Conservation (phyloP, 805 yeast genomes). For the Nakazawaea anatomiae region DNA sequence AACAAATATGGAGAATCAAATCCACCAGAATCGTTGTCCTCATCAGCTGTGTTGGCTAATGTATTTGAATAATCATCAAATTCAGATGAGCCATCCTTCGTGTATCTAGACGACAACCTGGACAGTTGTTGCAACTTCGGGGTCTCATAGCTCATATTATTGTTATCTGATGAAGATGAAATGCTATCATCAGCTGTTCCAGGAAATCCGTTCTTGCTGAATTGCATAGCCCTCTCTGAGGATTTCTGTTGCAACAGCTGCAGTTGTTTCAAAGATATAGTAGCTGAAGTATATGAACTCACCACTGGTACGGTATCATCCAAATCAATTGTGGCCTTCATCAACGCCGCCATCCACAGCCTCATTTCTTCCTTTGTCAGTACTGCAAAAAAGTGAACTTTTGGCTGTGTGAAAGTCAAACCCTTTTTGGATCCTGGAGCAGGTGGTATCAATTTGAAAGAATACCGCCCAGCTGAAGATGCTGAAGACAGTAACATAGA, state of each 20-base stretch:
- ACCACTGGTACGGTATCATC: constrained; percentile 91
- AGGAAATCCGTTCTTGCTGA: constrained; percentile 33
- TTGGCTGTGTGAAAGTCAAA: constrained; percentile 92
- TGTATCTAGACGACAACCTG: constrained; percentile 14
- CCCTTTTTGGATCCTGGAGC: constrained; percentile 97
- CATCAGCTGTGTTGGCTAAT: not conserved
- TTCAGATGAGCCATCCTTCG: constrained; percentile 32
- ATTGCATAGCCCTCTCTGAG: constrained; percentile 44
- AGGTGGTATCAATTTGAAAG: constrained; percentile 92
- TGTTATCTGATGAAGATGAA: constrained; percentile 4
- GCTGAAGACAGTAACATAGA: constrained; percentile 89
- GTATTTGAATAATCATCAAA: constrained; percentile 11
- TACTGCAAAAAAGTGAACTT: constrained; percentile 93
- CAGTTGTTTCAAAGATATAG: constrained; percentile 81
- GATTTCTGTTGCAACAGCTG: constrained; percentile 75
- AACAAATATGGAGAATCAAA: constrained; percentile 64
- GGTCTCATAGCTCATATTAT: constrained; percentile 15
- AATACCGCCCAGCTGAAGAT: constrained; percentile 80
- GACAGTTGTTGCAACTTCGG: constrained; percentile 17
- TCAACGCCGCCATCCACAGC: constrained; percentile 89
- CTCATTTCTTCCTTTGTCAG: constrained; percentile 90
- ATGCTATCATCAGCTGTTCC: constrained; percentile 4
- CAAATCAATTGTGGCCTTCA: constrained; percentile 93
- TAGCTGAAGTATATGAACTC: constrained; percentile 92
- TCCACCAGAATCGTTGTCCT: constrained; percentile 25